phyloP scores from a whole-genome alignment of 768 basidiomycete species.

The Kwoniella sp. region DNA sequence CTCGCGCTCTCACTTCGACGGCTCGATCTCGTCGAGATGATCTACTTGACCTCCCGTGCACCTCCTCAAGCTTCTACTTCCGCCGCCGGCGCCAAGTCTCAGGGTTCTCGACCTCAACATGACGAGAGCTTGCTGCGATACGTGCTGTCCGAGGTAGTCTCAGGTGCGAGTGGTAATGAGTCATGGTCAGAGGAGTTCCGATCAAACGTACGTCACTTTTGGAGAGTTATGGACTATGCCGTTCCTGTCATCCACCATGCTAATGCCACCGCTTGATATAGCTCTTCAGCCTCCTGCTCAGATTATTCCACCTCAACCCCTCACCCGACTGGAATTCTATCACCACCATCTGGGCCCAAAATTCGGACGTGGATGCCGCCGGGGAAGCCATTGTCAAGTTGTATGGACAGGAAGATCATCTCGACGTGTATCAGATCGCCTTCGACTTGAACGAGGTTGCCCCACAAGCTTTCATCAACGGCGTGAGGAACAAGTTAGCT shows the following conservation, averaged over 20 bases:
- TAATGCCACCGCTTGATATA: conserved; percentile 26
- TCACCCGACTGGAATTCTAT: conserved; percentile 73
- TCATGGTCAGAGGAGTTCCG: conserved; percentile 49
- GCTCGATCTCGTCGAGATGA: conserved; percentile 77
- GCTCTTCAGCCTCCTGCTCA: conserved; percentile 62
- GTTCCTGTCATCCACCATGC: background rate
- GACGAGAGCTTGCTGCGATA: conserved; percentile 84
- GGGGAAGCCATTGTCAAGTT: conserved; percentile 39
- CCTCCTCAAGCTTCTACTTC: conserved; percentile 26
- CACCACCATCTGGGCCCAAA: conserved; percentile 84
- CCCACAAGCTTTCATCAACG: conserved; percentile 86
- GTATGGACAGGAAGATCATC: conserved; percentile 59
- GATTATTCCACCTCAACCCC: conserved; percentile 75
- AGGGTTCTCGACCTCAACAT: conserved; percentile 60
- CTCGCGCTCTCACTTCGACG: conserved; percentile 90
- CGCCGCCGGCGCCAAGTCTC: conserved; percentile 51
- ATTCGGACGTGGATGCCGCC: conserved; percentile 66
- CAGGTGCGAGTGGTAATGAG: conserved; percentile 78
- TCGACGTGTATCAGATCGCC: conserved; percentile 90
- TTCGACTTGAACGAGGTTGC: conserved; percentile 96
- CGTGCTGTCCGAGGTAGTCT: conserved; percentile 87
- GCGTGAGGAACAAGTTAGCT: conserved; percentile 60
- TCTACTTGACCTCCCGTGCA: conserved; percentile 59
- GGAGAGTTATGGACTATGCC: no score
- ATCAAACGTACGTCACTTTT: conserved; percentile 46